These are phyloP conservation scores for Wickerhamiella spandovensis DNA, from an alignment of 805 yeast genomes.

Conservation along the genomic window DNA sequence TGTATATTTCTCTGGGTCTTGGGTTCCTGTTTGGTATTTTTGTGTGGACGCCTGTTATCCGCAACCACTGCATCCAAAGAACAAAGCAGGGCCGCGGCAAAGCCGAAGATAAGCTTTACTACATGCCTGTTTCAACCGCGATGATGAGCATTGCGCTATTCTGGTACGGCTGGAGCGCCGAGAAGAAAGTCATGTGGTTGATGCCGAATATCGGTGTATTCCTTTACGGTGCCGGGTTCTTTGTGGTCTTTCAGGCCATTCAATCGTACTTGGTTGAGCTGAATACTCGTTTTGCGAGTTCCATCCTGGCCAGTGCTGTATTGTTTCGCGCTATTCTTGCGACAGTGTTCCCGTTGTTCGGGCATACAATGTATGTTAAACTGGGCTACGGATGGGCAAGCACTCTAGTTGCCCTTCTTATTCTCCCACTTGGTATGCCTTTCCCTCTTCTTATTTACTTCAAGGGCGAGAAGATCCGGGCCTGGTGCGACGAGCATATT, in stretches of 20 bases:
- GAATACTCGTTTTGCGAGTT: slow-evolving; percentile 54
- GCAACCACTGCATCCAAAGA: slow-evolving; percentile 25
- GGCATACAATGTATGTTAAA: slow-evolving; percentile 38
- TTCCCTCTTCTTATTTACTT: slow-evolving; percentile 42
- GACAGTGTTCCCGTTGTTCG: slow-evolving; percentile 55
- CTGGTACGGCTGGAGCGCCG: slow-evolving; percentile 64
- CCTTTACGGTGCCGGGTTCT: slow-evolving; percentile 45
- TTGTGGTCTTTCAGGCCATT: slow-evolving; percentile 50
- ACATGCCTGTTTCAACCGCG: slow-evolving; percentile 37
- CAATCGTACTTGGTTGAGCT: slow-evolving; percentile 59
- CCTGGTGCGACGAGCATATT: slow-evolving; percentile 36
- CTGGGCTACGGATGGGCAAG: slow-evolving; percentile 64
- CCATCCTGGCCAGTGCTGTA: slow-evolving; percentile 55
- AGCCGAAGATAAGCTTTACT: slow-evolving; percentile 49
- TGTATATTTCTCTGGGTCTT: slow-evolving; percentile 44
- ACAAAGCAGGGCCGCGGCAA: slow-evolving; percentile 34
- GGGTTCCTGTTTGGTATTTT: slow-evolving; percentile 40
- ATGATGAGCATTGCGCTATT: slow-evolving; percentile 45
- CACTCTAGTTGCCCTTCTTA: slow-evolving; percentile 46
- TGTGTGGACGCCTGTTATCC: slow-evolving; percentile 38
- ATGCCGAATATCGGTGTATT: slow-evolving; percentile 50
- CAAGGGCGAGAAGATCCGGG: slow-evolving; percentile 44
- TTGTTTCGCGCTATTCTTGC: slow-evolving; percentile 56
- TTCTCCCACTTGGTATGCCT: slow-evolving; percentile 48
- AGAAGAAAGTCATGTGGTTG: slow-evolving; percentile 43